Percentiles rank a stretch among this genome's conserved stretches.
Evolutionary conservation across 2,329 filamentous ascomycete genomes (phyloP).

Genomic region (Botrytis hyacinthi): DNA sequence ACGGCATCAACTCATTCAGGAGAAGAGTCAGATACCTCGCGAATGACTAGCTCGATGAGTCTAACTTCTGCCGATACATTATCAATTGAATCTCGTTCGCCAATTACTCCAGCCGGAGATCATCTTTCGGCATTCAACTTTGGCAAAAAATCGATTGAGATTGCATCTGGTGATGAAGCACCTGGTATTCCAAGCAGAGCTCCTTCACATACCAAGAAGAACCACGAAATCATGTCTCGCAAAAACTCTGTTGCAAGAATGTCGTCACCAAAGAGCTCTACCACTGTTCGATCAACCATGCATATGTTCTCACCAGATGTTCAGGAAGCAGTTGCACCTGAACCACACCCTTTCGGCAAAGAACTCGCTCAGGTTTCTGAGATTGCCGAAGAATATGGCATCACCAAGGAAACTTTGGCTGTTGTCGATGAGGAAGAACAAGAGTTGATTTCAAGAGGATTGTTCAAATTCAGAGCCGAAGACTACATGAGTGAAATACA

Average conservation of each 20-base stretch:
- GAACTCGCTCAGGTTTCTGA: constrained; percentile 92
- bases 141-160: constrained; percentile 41
- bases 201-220: constrained; percentile 85
- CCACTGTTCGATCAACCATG: constrained; percentile 54
- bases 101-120: constrained; percentile 51
- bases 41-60: constrained; percentile 43
- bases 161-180: constrained; percentile 43
- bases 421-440: constrained; percentile 71
- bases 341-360: constrained; percentile 76
- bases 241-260: constrained; percentile 62
- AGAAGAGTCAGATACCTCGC: constrained; percentile 69
- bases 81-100: constrained; percentile 43
- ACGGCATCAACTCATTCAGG: constrained; percentile 45
- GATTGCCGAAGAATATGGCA: constrained; percentile 82
- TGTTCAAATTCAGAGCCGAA: constrained; percentile 71
- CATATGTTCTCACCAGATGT: constrained; percentile 36
- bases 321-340: constrained; percentile 35
- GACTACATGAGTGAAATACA: constrained; percentile 85
- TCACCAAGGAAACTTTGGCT: constrained; percentile 52
- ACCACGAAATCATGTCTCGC: constrained; percentile 71
- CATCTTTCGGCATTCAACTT: constrained; percentile 65
- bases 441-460: constrained; percentile 65
- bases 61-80: constrained; percentile 47
- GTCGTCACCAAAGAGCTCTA: constrained; percentile 58
- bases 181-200: constrained; percentile 75